phyloP scores from a whole-genome alignment of 73 alveolate species.

The Blepharisma stoltei region DNA sequence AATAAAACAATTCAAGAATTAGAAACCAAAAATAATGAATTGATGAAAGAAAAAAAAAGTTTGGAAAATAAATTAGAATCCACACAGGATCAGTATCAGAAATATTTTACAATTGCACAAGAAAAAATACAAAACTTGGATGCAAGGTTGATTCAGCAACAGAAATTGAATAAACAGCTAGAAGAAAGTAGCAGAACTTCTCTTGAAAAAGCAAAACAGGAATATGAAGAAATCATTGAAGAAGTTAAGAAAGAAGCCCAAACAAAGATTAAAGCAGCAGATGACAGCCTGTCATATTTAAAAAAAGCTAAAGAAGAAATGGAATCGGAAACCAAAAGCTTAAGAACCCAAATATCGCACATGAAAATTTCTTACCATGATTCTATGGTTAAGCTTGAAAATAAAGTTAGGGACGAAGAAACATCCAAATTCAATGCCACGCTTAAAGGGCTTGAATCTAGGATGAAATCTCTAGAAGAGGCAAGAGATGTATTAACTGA shows the following conservation, averaged over 20 bases:
- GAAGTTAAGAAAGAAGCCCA: background rate
- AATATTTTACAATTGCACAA: background rate
- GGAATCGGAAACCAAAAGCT: background rate
- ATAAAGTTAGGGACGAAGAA: background rate
- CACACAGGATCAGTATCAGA: background rate
- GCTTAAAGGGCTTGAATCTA: background rate
- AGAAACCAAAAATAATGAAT: constrained; percentile 37
- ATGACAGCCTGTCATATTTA: background rate
- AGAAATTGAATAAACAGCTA: background rate
- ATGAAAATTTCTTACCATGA: background rate
- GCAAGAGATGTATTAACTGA: background rate
- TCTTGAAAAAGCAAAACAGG: background rate
- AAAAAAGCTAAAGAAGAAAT: background rate
- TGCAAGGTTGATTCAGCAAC: background rate
- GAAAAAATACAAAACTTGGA: background rate
- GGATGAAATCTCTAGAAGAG: background rate
- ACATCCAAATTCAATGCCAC: background rate
- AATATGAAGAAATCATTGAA: background rate
- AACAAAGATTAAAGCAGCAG: background rate
- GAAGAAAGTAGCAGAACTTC: background rate
- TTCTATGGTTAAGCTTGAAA: background rate
- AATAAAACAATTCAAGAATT: constrained; percentile 48
- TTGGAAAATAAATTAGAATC: background rate
- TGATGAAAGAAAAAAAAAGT: background rate
- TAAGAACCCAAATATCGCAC: background rate